Conservation (phyloP, 345 rosid species). For the Salix suchowensis region DNA sequence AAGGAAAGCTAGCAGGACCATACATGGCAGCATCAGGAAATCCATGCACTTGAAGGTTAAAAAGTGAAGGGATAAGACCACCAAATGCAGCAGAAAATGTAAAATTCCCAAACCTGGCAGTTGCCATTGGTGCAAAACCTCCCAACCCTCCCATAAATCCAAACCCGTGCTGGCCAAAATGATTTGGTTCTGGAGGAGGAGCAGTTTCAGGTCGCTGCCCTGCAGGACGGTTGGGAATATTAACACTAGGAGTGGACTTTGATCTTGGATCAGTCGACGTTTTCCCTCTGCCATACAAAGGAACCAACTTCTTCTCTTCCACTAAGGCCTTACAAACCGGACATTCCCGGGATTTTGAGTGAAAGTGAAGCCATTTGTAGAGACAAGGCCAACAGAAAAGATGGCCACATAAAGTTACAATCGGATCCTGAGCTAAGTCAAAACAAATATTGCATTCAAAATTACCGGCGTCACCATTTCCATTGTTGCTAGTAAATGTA, state of each 20-base stretch:
- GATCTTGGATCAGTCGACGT: slow-evolving; percentile 79
- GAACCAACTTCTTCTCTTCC: slow-evolving; percentile 88
- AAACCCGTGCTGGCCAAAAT: slow-evolving; percentile 63
- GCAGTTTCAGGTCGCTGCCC: slow-evolving; percentile 99
- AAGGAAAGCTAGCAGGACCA: slow-evolving; percentile 70
- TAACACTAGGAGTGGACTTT: slow-evolving; percentile 69
- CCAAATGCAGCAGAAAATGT: slow-evolving; percentile 81
- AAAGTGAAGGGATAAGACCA: slow-evolving; percentile 77
- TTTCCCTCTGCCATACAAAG: slow-evolving; percentile 94
- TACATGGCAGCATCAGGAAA: slow-evolving; percentile 75
- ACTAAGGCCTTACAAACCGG: slow-evolving; percentile 90
- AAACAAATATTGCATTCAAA: slow-evolving; percentile 99
- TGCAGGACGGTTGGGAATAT: slow-evolving; percentile 84
- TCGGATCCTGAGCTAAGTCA: slow-evolving; percentile 97
- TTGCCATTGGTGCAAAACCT: slow-evolving; percentile 72
- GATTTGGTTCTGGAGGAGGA: slow-evolving; percentile 70
- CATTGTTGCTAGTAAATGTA: slow-evolving; percentile 50
- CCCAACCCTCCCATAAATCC: slow-evolving; percentile 84
- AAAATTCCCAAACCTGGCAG: slow-evolving; percentile 76
- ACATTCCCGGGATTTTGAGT: slow-evolving; percentile 71
- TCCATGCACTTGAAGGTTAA: slow-evolving; percentile 81
- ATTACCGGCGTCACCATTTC: slow-evolving; percentile 59
- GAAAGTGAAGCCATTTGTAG: slow-evolving; percentile 92
- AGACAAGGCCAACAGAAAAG: slow-evolving; percentile 99
- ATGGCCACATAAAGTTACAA: slow-evolving; percentile 96